A percentile compares a stretch with the other conserved stretches of the same genome.
phyloP scores from a whole-genome alignment of 768 basidiomycete species.

The Saitozyma sp. region DNA sequence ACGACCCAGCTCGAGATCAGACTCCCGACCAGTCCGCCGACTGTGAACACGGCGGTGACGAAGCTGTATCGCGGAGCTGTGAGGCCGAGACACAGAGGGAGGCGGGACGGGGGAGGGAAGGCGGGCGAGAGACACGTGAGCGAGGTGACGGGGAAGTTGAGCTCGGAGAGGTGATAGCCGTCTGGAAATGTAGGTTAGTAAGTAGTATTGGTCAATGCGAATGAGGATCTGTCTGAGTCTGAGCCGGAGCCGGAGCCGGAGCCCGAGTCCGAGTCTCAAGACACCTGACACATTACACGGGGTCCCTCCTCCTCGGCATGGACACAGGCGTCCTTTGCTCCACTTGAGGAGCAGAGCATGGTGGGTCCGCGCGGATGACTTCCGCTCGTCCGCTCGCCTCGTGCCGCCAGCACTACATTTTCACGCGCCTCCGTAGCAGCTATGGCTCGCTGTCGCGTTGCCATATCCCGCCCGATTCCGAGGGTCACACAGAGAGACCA shows the following conservation, averaged over 20 bases:
- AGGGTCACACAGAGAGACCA: neutral
- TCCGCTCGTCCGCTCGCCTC: too few species aligned
- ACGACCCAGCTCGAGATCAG: conserved; percentile 37
- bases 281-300: too few species aligned
- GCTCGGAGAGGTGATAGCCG: conserved; percentile 88
- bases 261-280: neutral
- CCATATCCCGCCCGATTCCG: neutral
- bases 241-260: too few species aligned
- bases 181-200: conserved; percentile 46
- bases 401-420: too few species aligned
- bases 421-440: too few species aligned
- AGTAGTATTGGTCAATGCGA: neutral
- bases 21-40: conserved; percentile 76
- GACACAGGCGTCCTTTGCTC: too few species aligned
- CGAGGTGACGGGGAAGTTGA: conserved; percentile 80
- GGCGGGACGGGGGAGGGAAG: conserved; percentile 29
- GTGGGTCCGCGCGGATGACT: too few species aligned
- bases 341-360: too few species aligned
- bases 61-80: conserved; percentile 72
- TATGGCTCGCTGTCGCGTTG: too few species aligned
- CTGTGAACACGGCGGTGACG: conserved; percentile 80
- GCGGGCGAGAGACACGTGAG: conserved; percentile 65
- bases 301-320: too few species aligned
- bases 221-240: neutral
- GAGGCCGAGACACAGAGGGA: conserved; percentile 79